These are phyloP conservation scores for Leucocoprinus gongylophorus DNA, from an alignment of 1,284 basidiomycete genomes.

Conservation along the genomic window DNA sequence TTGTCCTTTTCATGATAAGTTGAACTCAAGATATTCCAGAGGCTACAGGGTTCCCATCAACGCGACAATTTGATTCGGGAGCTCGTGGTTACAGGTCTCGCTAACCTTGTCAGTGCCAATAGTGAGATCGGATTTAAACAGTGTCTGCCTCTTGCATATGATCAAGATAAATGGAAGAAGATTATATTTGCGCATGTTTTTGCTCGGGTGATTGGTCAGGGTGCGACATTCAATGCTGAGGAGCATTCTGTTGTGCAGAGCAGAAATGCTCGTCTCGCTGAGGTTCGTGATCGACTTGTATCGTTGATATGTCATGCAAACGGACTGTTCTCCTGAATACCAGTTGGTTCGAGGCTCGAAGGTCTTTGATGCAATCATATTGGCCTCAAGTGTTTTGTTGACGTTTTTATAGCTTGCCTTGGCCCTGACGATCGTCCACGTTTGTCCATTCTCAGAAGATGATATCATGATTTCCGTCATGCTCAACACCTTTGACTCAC, in stretches of 20 bases:
- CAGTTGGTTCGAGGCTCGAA: slow-evolving; percentile 71
- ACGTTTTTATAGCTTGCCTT: slow-evolving; percentile 51
- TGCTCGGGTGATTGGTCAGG: slow-evolving; percentile 76
- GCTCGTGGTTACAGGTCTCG: slow-evolving; percentile 68
- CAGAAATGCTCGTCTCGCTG: slow-evolving; percentile 55
- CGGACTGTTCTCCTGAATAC: neutral
- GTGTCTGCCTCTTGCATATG: slow-evolving; percentile 76
- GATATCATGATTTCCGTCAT: slow-evolving; percentile 84
- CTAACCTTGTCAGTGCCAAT: slow-evolving; percentile 79
- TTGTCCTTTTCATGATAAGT: neutral
- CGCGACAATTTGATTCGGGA: slow-evolving; percentile 61
- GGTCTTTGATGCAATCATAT: slow-evolving; percentile 35
- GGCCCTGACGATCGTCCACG: slow-evolving; percentile 81
- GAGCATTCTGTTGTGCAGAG: slow-evolving; percentile 46
- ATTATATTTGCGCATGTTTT: slow-evolving; percentile 87
- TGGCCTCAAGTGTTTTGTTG: slow-evolving; percentile 13
- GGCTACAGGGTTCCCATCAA: slow-evolving; percentile 40
- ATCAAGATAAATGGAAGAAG: slow-evolving; percentile 66
- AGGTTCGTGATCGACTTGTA: slow-evolving; percentile 40
- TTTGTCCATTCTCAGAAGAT: slow-evolving; percentile 70
- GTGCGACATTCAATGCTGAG: slow-evolving; percentile 62
- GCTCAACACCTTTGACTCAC: slow-evolving; percentile 79
- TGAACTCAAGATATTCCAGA: slow-evolving; percentile 26
- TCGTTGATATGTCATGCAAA: neutral
- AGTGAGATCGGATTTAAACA: slow-evolving; percentile 88